A percentile compares a stretch with the other conserved stretches of the same genome.
These are phyloP conservation scores for Aspergillus sojae DNA, from an alignment of 2,329 filamentous ascomycete species.

Conservation along the genomic window DNA sequence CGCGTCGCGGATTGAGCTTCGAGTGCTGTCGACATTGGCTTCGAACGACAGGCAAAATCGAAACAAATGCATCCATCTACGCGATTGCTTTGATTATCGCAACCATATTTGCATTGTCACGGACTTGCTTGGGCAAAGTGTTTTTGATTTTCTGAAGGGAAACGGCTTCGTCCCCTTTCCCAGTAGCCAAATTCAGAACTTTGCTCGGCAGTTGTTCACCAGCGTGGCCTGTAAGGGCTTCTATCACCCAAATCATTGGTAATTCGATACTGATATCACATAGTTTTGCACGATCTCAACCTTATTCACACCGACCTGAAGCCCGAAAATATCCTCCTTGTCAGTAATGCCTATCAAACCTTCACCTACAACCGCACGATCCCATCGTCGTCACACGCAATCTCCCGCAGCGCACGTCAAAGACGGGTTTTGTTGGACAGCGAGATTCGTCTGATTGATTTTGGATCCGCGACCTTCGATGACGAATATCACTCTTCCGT, in stretches of 20 bases:
- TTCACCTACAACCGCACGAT: slow-evolving; percentile 71
- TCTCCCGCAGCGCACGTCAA: slow-evolving; percentile 60
- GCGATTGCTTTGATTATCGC: slow-evolving; percentile 95
- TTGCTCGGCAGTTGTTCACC: slow-evolving; percentile 94
- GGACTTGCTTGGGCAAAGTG: slow-evolving; percentile 83
- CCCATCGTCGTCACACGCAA: slow-evolving; percentile 64
- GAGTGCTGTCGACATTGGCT: slow-evolving; percentile 87
- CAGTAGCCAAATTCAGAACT: slow-evolving; percentile 96
- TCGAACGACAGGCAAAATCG: slow-evolving; percentile 89
- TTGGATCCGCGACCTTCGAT: slow-evolving; percentile 68
- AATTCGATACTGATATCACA: slow-evolving; percentile 29
- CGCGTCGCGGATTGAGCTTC: slow-evolving; percentile 89
- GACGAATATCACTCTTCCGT: slow-evolving; percentile 71
- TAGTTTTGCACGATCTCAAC: slow-evolving; percentile 94
- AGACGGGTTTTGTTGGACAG: slow-evolving; percentile 65
- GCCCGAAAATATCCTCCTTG: slow-evolving; percentile 68
- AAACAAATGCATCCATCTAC: slow-evolving; percentile 94
- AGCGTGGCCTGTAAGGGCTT: slow-evolving; percentile 85
- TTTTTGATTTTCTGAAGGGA: slow-evolving; percentile 96
- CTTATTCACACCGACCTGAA: slow-evolving; percentile 87
- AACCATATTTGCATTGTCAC: slow-evolving; percentile 92
- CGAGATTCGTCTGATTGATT: slow-evolving; percentile 69
- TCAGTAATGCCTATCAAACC: slow-evolving; percentile 66
- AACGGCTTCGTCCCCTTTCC: slow-evolving; percentile 96
- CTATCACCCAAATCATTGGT: background rate